phyloP scores from a whole-genome alignment of 192 early-diverging fungal species.

The Phlyctochytrium bullatum region DNA sequence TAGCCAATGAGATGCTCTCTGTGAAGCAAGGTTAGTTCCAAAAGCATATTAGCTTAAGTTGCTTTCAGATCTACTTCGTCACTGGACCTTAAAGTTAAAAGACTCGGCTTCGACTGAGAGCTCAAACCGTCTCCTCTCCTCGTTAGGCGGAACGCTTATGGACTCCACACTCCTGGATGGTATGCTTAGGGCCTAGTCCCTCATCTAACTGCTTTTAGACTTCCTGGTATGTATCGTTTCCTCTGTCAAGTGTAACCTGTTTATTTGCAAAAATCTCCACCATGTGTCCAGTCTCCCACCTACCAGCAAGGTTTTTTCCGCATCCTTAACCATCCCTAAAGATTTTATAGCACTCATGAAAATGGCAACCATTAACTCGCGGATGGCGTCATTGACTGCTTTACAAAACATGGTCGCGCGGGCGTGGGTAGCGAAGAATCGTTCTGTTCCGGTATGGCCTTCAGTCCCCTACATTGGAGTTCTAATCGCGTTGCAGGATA shows the following conservation, averaged over 20 bases:
- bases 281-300: background rate
- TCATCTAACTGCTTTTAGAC: too few species aligned
- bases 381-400: background rate
- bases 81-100: background rate
- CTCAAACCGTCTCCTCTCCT: too few species aligned
- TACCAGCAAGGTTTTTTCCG: background rate
- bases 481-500: slow-evolving; percentile 1
- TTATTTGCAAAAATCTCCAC: too few species aligned
- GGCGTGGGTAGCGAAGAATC: background rate
- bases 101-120: background rate
- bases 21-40: background rate
- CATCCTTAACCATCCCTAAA: too few species aligned
- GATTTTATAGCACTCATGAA: background rate
- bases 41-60: background rate
- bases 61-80: background rate
- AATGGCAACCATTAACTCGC: background rate
- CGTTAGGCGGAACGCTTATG: too few species aligned
- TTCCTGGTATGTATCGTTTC: background rate
- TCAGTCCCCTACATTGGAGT: background rate
- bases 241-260: too few species aligned
- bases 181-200: too few species aligned
- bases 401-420: background rate
- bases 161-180: too few species aligned
- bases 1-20: background rate
- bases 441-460: background rate